Conservation (phyloP, 2,329 filamentous ascomycete species). For the Leptodontidium sp. region DNA sequence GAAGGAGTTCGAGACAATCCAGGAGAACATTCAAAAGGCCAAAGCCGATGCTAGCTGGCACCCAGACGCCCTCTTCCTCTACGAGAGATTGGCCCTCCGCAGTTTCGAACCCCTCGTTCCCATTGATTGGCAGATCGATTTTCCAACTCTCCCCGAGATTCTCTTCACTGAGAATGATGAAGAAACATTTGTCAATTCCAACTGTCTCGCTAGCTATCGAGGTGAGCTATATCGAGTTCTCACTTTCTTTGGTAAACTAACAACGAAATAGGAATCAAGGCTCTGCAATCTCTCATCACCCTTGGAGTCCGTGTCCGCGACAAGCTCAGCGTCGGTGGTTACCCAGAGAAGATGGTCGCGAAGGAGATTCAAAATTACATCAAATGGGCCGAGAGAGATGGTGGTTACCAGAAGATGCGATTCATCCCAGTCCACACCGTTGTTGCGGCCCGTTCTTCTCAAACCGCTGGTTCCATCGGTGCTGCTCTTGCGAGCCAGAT, state of each 20-base stretch:
- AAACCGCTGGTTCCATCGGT: conserved; percentile 36
- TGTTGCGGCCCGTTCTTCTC: conserved; percentile 32
- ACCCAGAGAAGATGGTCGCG: conserved; percentile 42
- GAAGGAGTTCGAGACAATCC: conserved; percentile 38
- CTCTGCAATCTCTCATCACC: conserved; percentile 42
- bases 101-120: conserved; percentile 46
- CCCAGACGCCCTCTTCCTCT: conserved; percentile 42
- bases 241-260: conserved; percentile 23
- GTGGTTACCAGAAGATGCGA: conserved; percentile 41
- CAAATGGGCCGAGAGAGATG: conserved; percentile 48
- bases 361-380: conserved; percentile 45
- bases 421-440: conserved; percentile 45
- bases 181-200: conserved; percentile 42
- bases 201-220: conserved; percentile 34
- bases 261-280: conserved; percentile 36
- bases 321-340: conserved; percentile 24
- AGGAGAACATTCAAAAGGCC: conserved; percentile 39
- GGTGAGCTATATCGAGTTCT: conserved; percentile 35
- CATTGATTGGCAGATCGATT: conserved; percentile 42
- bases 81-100: conserved; percentile 43
- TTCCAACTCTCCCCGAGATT: conserved; percentile 43
- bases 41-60: conserved; percentile 43
- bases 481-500: conserved; percentile 41
- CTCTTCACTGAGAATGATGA: conserved; percentile 41
- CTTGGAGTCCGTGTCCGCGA: conserved; percentile 42